A percentile compares a stretch with the other conserved stretches of the same genome.
Evolutionary conservation across 192 early-diverging fungal species (phyloP).

Genomic region (Rhizophagus sp.): DNA sequence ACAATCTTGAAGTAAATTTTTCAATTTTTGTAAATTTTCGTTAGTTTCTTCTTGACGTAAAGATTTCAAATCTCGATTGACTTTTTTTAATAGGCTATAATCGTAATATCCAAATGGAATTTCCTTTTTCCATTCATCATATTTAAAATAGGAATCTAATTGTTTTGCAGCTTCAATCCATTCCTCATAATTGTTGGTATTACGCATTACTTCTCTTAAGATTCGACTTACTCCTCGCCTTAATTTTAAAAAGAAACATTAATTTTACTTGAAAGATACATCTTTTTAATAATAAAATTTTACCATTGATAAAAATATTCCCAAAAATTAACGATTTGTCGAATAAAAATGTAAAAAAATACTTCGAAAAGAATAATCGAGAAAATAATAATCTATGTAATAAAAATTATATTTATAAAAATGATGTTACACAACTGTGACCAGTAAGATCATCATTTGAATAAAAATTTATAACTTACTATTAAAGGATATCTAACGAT

Average conservation of each 20-base stretch:
- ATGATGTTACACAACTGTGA: neutral
- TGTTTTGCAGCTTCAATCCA: slow-evolving; percentile 60
- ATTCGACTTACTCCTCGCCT: slow-evolving; percentile 57
- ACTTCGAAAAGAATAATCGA: slow-evolving; percentile 63
- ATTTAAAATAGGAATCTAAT: slow-evolving; percentile 65
- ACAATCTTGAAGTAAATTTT: slow-evolving; percentile 56
- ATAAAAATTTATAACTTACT: slow-evolving; percentile 33
- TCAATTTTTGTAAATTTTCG: slow-evolving; percentile 43
- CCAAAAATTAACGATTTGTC: slow-evolving; percentile 64
- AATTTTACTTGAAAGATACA: neutral
- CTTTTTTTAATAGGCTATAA: slow-evolving; percentile 62
- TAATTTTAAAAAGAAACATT: neutral
- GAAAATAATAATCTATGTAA: slow-evolving; percentile 49
- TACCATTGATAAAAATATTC: slow-evolving; percentile 65
- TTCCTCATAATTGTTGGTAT: slow-evolving; percentile 58
- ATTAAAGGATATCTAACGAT: slow-evolving; percentile 55
- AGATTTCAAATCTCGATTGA: slow-evolving; percentile 45
- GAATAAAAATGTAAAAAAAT: slow-evolving; percentile 55
- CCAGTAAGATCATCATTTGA: neutral
- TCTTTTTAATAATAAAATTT: neutral
- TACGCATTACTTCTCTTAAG: slow-evolving; percentile 52
- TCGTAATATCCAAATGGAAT: slow-evolving; percentile 64
- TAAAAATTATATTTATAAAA: slow-evolving; percentile 8
- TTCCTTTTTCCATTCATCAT: slow-evolving; percentile 70
- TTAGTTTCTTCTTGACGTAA: slow-evolving; percentile 34